phyloP scores from a whole-genome alignment of 164 flowering plant species.

The grape (Vitis vinifera) region ASM3070453v1 NC_081808.1:19977001-19977500 shows the following conservation, averaged over 20 bases:
- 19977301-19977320: conserved; percentile 31
- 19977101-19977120: conserved; percentile 33
- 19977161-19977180: conserved; percentile 26
- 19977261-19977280: conserved; percentile 28
- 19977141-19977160: conserved; percentile 34
- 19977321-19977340: conserved; percentile 30
- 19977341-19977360: conserved; percentile 43
- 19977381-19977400: conserved; percentile 32
- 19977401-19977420: conserved; percentile 23
- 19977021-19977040: conserved; percentile 25
- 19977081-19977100: conserved; percentile 25
- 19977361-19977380: conserved; percentile 32
- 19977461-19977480: conserved; percentile 80
- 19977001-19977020: conserved; percentile 24
- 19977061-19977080: conserved; percentile 20
- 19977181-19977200: conserved; percentile 29
- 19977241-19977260: conserved; percentile 20
- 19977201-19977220: conserved; percentile 23
- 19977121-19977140: conserved; percentile 27
- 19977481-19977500: conserved; percentile 68
- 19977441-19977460: conserved; percentile 69
- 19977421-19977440: conserved; percentile 64
- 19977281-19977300: conserved; percentile 30
- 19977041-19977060: conserved; percentile 26
- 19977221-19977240: conserved; percentile 34